Conservation (phyloP, 495 filamentous ascomycete species). For the Cudoniella acicularis region DNA sequence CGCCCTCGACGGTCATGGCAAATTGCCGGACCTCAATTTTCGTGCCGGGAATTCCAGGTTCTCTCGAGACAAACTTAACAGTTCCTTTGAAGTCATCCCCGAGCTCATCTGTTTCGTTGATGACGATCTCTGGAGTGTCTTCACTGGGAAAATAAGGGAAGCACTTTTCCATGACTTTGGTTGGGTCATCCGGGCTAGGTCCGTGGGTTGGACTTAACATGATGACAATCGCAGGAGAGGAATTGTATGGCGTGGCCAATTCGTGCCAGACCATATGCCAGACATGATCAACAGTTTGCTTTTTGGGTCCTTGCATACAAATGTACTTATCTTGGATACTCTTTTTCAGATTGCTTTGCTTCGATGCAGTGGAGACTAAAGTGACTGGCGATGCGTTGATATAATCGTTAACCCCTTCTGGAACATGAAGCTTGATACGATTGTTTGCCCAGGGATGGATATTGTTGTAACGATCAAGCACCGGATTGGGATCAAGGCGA, state of each 20-base stretch:
- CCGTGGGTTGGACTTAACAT: conserved; percentile 95
- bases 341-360: conserved; percentile 53
- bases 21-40: conserved; percentile 53
- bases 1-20: conserved; percentile 32
- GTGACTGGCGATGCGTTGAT: conserved; percentile 93
- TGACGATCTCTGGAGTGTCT: conserved; percentile 46
- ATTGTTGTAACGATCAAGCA: conserved; percentile 77
- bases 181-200: conserved; percentile 22
- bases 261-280: conserved; percentile 98
- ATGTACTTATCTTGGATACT: conserved; percentile 52
- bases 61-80: conserved; percentile 44
- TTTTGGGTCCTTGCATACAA: conserved; percentile 77
- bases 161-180: conserved; percentile 74
- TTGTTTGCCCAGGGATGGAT: conserved; percentile 84
- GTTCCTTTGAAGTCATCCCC: conserved; percentile 56
- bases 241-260: conserved; percentile 44
- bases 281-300: conserved; percentile 65
- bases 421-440: conserved; percentile 78
- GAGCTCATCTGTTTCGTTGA: conserved; percentile 61
- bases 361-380: conserved; percentile 35
- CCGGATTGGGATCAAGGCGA: conserved; percentile 21
- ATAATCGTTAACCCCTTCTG: conserved; percentile 78
- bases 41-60: conserved; percentile 42
- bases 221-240: conserved; percentile 71
- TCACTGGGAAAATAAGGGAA: conserved; percentile 78